Base-by-base conservation (phyloP, 768 basidiomycete genomes). In the Pseudohyphozyma bogoriensis region DNA sequence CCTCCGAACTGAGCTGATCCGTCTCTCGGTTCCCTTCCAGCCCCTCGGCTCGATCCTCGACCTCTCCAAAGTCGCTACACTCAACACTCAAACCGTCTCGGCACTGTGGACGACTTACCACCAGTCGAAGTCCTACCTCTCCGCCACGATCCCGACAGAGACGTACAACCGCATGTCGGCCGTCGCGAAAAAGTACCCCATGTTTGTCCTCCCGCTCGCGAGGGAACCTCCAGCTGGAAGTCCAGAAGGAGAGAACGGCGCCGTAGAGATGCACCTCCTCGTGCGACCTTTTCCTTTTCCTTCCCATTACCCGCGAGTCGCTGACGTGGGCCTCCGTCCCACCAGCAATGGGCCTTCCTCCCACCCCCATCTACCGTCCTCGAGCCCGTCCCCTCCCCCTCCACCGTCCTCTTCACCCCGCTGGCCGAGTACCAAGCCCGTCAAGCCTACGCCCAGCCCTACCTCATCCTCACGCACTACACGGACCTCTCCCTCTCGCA, bases 41-140 rank as follows among this genome's bases (percentile, higher is more conserved):
- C 85, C 90, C 13, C 78, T 97, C 26, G 80, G 83, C 5, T 82
- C 79, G 12, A 84, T 95, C 62, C 76, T 96, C 67, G 90, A 95
- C 73, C 72, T 92, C 16, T 76, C 82, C 24, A 81, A 82, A 55
- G 74, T 92, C 28, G 69, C 85, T 1, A 86, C 89, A 15, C 46
- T 66, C 71, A 83, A 85, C 3, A 57, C 82, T 8, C 80, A 81
- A 13, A 86, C 88, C 70, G 80, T 99, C 68, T 80, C 84, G 5
- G 79, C 84, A 0, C 78, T 96, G 0, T 97, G 93, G 93, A 87
- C 82, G 4, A 80, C 86, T 0, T 96, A 92, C 70, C 92, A 97
- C 72, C 85, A 87, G 1, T 79, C 81, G 13, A 83, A 86, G 37
- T 88, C 87, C 13, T 90, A 81, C 71, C 79, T 96, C 32, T 92